A percentile compares a stretch with the other conserved stretches of the same genome.
phyloP scores from a whole-genome alignment of 2,329 filamentous ascomycete species.

The Nemania bipapillata region DNA sequence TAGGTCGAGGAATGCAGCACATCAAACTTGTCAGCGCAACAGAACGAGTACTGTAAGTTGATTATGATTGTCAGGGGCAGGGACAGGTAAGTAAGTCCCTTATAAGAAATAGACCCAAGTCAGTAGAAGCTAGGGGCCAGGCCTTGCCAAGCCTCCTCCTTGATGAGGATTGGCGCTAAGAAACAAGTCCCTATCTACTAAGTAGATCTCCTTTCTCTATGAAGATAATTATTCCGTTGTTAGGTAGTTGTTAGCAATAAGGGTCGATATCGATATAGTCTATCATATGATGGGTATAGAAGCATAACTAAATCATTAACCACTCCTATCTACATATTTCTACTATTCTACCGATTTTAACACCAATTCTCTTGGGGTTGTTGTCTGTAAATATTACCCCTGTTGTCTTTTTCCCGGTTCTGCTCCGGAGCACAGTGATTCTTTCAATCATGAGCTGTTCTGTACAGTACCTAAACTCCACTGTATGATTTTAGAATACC shows the following conservation, averaged over 20 bases:
- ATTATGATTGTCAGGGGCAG: conserved; percentile 18
- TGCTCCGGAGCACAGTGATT: neutral
- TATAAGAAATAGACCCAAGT: neutral
- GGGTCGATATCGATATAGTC: no score
- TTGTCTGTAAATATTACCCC: neutral
- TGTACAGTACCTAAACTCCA: no score
- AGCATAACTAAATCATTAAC: neutral
- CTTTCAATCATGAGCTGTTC: neutral
- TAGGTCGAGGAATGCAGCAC: neutral
- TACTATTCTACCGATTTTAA: neutral
- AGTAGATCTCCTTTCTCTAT: no score
- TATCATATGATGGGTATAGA: no score
- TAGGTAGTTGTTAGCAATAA: no score
- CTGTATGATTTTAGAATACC: neutral
- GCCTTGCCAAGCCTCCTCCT: conserved; percentile 13
- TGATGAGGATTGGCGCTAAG: conserved; percentile 9
- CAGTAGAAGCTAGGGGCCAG: neutral
- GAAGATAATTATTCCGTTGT: no score
- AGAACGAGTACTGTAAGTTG: neutral
- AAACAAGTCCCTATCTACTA: no score
- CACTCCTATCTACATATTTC: neutral
- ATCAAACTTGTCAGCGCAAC: conserved; percentile 2
- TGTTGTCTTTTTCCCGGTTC: no score
- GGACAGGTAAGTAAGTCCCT: neutral
- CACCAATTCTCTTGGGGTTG: neutral